phyloP scores from a whole-genome alignment of 2,329 filamentous ascomycete species.

The Cladophialophora chaetospira region DNA sequence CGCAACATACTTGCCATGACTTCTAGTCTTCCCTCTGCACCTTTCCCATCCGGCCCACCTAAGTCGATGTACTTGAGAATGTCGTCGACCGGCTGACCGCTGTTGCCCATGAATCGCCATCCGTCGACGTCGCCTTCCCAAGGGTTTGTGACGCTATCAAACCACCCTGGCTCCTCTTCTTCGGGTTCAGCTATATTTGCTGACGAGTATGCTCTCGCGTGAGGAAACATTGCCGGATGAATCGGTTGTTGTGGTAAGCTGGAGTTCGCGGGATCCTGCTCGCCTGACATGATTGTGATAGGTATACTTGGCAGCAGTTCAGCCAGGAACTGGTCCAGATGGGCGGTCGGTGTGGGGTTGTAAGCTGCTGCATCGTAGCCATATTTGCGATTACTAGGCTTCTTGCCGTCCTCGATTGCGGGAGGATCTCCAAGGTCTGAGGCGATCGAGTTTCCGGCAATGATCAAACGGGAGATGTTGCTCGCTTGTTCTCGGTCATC shows the following conservation, averaged over 20 bases:
- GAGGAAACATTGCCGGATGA: constrained; percentile 87
- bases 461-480: constrained; percentile 79
- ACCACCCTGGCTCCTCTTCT: constrained; percentile 65
- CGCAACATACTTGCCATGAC: constrained; percentile 95
- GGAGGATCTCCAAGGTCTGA: constrained; percentile 34
- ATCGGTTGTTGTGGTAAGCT: constrained; percentile 91
- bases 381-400: constrained; percentile 71
- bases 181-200: constrained; percentile 45
- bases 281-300: constrained; percentile 83
- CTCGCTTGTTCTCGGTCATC: constrained; percentile 61
- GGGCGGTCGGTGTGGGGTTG: constrained; percentile 80
- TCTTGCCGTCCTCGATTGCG: constrained; percentile 48
- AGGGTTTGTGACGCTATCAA: constrained; percentile 89
- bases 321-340: constrained; percentile 80
- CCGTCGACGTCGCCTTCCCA: constrained; percentile 90
- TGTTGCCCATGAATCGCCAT: constrained; percentile 81
- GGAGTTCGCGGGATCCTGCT: constrained; percentile 81
- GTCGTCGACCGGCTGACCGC: constrained; percentile 92
- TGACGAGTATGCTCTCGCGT: constrained; percentile 66
- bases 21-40: constrained; percentile 63
- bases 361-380: constrained; percentile 89
- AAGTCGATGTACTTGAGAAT: constrained; percentile 83
- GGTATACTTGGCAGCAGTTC: constrained; percentile 82
- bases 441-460: constrained; percentile 77
- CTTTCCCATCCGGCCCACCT: constrained; percentile 32